Percentiles rank a stretch among this genome's conserved stretches.
Evolutionary conservation across 2,329 filamentous ascomycete species (phyloP).

Genomic region (Trichoderma atrobrunneum): DNA sequence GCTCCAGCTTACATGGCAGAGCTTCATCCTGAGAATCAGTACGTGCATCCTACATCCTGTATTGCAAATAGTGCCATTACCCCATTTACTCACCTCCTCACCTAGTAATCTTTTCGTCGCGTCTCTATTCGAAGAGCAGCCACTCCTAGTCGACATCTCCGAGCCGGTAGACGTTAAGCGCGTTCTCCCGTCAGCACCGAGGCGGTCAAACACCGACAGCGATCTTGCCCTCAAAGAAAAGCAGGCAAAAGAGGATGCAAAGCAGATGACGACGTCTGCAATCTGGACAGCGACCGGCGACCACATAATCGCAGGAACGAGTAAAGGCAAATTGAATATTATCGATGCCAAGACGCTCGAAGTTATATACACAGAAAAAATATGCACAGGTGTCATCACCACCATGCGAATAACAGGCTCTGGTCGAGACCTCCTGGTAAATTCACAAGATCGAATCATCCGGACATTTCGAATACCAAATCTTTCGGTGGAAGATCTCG

Average conservation of each 20-base stretch:
- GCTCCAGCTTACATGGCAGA: constrained; percentile 95
- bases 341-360: constrained; percentile 78
- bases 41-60: constrained; percentile 25
- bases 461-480: constrained; percentile 89
- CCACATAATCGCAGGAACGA: constrained; percentile 89
- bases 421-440: constrained; percentile 84
- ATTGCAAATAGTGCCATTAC: not conserved
- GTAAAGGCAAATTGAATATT: constrained; percentile 93
- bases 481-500: constrained; percentile 63
- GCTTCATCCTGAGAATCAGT: constrained; percentile 88
- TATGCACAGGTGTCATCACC: constrained; percentile 84
- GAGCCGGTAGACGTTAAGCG: constrained; percentile 69
- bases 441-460: constrained; percentile 92
- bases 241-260: constrained; percentile 85
- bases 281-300: constrained; percentile 83
- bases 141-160: constrained; percentile 79
- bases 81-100: constrained; percentile 18
- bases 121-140: constrained; percentile 90
- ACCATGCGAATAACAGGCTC: constrained; percentile 78
- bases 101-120: constrained; percentile 78
- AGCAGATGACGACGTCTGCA: constrained; percentile 89
- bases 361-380: constrained; percentile 84
- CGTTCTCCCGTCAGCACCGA: constrained; percentile 76
- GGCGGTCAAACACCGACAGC: constrained; percentile 65
- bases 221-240: constrained; percentile 75